A percentile compares a stretch with the other conserved stretches of the same genome.
Conservation (phyloP, 441 rosid genomes). For the Theobroma grandiflorum region DNA sequence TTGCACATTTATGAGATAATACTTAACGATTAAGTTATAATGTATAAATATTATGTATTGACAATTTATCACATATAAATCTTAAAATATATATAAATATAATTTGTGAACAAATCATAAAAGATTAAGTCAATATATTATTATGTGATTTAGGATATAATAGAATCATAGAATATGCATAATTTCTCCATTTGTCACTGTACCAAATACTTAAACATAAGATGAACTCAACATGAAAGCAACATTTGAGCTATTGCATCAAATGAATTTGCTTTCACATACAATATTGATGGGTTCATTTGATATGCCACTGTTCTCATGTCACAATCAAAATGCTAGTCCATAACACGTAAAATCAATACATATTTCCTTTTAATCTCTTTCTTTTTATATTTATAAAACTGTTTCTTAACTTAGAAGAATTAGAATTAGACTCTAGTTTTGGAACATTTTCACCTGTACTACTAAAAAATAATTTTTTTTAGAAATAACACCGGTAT, state of each 20-base stretch:
- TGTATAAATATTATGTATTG: too few relatives aligned
- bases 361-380: not conserved
- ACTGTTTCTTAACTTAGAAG: not conserved
- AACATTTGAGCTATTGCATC: not conserved
- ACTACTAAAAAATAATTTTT: too few relatives aligned
- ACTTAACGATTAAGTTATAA: too few relatives aligned
- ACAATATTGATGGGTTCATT: conserved; percentile 9
- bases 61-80: too few relatives aligned
- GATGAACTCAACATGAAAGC: conserved; percentile 4
- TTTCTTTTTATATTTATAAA: not conserved
- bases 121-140: not conserved
- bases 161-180: not conserved
- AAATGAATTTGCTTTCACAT: not conserved
- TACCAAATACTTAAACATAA: not conserved
- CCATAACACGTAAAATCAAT: not conserved
- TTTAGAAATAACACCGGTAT: too few relatives aligned
- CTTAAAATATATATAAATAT: not conserved
- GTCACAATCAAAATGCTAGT: not conserved
- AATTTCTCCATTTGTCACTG: not conserved
- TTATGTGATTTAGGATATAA: not conserved
- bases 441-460: too few relatives aligned
- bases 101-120: not conserved
- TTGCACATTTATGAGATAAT: too few relatives aligned
- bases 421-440: too few relatives aligned
- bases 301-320: not conserved